Evolutionary conservation across 1,139 yeast genomes (phyloP), one percentile per base, ranked within the genome.

Genomic region (Debaryomycetaceae sp.): DNA sequence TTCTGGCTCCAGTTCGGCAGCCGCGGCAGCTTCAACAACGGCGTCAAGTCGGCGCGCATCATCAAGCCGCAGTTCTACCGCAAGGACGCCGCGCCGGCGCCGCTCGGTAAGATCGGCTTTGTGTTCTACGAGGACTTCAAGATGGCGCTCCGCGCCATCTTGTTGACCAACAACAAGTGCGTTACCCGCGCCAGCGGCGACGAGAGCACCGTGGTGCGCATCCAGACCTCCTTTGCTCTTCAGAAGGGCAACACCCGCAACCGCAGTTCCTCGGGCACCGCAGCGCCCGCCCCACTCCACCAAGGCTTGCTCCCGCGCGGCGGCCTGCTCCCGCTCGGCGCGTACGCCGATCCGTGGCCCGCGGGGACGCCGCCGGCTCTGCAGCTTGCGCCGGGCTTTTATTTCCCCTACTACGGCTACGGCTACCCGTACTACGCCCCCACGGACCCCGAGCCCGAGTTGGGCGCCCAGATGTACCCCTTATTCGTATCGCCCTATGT

Each of bases 1-100:
- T 65, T 65, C 44, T 65, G 72, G 71, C 37, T 41, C 22, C 67
- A 60, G 38, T 65, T 65, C 49, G 71, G 71, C 4, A 28, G 27
- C 9, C 18, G 16, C 4, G 33, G 37, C n/a, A n/a, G 24, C 18
- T 16, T 24, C 5, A 29, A 29, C 14, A 20, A 25, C 10, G 35
- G 35, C 10, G 61, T 65, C 29, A 65, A 65, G 29, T 63, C 67
- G 18, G 71, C 71, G 16, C 63, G 60, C 36, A 64, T 65, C 31
- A 65, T 65, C 30, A 65, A 65, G 39, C 71, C 71, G 2, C 67
- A 62, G 33, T 63, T 47, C 40, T 64, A 64, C 35, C 45, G 42
- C 18, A 41, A 46, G 4, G 31, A 32, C 6, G 44, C 39, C 5
- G 31, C 40, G n/a, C 41, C 46, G 9, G 41, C 41, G 12, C 27